Evolutionary conservation across 2,329 filamentous ascomycete genomes (phyloP), one percentile per base, ranked within the genome.

Genomic region (Penicillium nordicum): DNA sequence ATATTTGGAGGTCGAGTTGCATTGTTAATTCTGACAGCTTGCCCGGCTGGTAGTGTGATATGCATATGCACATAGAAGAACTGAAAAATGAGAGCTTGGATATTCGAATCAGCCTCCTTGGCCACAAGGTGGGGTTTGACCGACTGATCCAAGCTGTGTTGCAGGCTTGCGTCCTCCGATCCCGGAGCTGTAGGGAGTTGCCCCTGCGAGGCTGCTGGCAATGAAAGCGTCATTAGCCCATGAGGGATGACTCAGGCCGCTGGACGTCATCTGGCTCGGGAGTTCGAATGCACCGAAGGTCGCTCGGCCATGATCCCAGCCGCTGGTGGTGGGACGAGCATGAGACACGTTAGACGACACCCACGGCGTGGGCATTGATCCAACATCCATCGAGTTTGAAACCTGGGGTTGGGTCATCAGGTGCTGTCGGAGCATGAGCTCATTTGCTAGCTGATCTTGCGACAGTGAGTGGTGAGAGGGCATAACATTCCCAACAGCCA

Each of bases 81-180:
- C 34, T 50, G 30, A 40, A 53, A 34, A 41, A 46, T 46, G 29
- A 52, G 53, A 52, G 42, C 53, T 46, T 38, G n/a, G 9, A 25
- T 50, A 27, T 16, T 27, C 12, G 34, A 41, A 66, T 78, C 75
- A 79, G 50, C 78, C 77, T 38, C 75, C 75, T 63, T 82, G 79
- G 29, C 77, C 77, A 60, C 76, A 78, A 25, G 77, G 77, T 23
- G 79, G 78, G 32, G 76, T 80, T 55, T 78, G 75, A 6, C 74
- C 74, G 54, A 80, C 76, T 43, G 71, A 70, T 32, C 74, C 74
- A 53, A 73, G 74, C 45, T 69, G 71, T 18, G 67, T 60, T 34
- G 65, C 50, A 38, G 69, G 55, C 55, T 66, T 72, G 57, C 72
- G 71, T 25, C 54, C 58, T 30, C 53, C 61, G 32, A 69, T 59